phyloP scores from a whole-genome alignment of 768 basidiomycete species.

The Suillus discolor region DNA sequence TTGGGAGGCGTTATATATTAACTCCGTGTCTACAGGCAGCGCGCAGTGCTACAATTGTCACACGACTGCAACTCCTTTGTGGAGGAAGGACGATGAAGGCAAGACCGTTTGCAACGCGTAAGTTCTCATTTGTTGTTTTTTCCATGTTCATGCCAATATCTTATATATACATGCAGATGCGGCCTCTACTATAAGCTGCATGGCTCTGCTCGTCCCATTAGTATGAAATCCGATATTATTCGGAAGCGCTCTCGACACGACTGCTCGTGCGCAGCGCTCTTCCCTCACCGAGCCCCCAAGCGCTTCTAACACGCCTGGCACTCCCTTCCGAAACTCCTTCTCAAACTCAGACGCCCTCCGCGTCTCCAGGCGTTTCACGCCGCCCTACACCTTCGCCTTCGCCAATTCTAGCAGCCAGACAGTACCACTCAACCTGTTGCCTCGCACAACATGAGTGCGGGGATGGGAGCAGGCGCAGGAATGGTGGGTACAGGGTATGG shows the following conservation, averaged over 20 bases:
- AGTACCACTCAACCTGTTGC: conserved; percentile 59
- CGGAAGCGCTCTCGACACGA: conserved; percentile 86
- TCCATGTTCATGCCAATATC: conserved; percentile 5
- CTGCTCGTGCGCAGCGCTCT: conserved; percentile 55
- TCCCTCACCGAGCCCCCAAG: conserved; percentile 27
- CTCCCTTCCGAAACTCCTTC: conserved; percentile 70
- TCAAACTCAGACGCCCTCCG: conserved; percentile 58
- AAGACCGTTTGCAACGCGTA: conserved; percentile 92
- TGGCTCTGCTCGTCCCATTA: conserved; percentile 83
- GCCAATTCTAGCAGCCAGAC: conserved; percentile 71
- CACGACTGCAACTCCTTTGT: conserved; percentile 85
- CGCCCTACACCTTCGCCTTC: conserved; percentile 69
- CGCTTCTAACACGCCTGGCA: conserved; percentile 67
- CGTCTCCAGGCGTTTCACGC: conserved; percentile 72
- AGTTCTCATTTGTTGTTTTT: conserved; percentile 34
- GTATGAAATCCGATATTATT: conserved; percentile 91
- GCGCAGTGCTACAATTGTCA: conserved; percentile 92
- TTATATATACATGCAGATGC: conserved; percentile 48
- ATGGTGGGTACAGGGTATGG: conserved; percentile 4
- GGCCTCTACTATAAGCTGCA: conserved; percentile 87
- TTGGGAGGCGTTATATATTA: conserved; percentile 9
- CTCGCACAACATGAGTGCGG: conserved; percentile 24
- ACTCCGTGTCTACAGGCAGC: conserved; percentile 30
- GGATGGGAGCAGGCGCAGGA: conserved; percentile 9
- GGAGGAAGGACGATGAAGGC: conserved; percentile 91